These are phyloP conservation scores for Trichaptum fuscoviolaceum DNA, from an alignment of 768 basidiomycete species.

Conservation along the genomic window DNA sequence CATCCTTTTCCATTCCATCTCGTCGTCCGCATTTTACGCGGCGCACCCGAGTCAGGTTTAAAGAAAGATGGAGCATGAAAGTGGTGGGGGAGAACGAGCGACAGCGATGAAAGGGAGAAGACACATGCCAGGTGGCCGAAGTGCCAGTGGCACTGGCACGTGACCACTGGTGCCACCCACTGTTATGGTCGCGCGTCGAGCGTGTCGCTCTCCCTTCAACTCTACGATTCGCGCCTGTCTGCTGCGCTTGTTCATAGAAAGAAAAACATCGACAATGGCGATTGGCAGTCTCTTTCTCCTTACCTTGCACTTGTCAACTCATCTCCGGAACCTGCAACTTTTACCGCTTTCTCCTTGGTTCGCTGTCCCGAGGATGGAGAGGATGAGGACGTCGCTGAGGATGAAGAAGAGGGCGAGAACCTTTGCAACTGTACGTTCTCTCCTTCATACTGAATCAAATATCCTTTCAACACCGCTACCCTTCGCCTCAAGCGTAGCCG, in stretches of 20 bases:
- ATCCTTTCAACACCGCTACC: conserved; percentile 93
- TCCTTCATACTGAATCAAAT: conserved; percentile 97
- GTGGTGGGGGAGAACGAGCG: conserved; percentile 60
- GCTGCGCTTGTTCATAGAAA: conserved; percentile 82
- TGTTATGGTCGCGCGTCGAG: too few relatives aligned
- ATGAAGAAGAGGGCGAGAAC: conserved; percentile 98
- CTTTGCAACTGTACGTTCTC: conserved; percentile 99
- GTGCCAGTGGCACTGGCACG: too few relatives aligned
- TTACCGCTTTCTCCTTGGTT: conserved; percentile 83
- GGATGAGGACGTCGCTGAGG: conserved; percentile 64
- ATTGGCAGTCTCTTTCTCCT: conserved; percentile 80
- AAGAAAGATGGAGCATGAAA: conserved; percentile 45
- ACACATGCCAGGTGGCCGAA: too few relatives aligned
- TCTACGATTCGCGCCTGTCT: conserved; percentile 76
- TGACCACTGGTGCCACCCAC: too few relatives aligned
- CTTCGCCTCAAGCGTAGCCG: conserved; percentile 98
- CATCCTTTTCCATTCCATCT: conserved; percentile 67
- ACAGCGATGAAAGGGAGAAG: conserved; percentile 51
- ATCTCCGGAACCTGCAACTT: conserved; percentile 57
- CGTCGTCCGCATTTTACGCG: conserved; percentile 61
- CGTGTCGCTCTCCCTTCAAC: too few relatives aligned
- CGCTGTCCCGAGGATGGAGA: conserved; percentile 73
- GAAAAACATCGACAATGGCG: conserved; percentile 84
- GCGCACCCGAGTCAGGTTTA: conserved; percentile 40
- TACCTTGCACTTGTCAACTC: conserved; percentile 66